phyloP scores from a whole-genome alignment of 345 rosid genomes.

The Syzygium aromaticum region DNA sequence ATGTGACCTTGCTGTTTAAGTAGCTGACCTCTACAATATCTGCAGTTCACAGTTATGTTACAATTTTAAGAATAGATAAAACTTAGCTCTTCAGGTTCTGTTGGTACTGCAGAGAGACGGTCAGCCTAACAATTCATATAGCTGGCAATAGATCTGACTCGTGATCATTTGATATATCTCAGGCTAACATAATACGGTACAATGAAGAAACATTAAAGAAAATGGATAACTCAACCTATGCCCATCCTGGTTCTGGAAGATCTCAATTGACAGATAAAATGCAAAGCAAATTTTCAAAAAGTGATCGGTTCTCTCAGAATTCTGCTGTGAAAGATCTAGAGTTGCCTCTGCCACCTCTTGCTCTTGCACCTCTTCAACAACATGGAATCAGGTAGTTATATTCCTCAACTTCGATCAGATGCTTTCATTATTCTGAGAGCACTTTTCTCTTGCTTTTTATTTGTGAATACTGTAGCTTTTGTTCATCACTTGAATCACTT shows the following conservation, averaged over 20 bases:
- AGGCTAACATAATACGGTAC: constrained; percentile 74
- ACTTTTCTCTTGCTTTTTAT: background rate
- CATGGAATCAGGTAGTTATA: constrained; percentile 55
- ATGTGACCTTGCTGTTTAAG: background rate
- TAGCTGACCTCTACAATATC: background rate
- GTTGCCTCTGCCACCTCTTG: constrained; percentile 88
- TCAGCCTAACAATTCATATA: background rate
- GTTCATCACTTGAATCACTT: background rate
- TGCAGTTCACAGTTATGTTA: background rate
- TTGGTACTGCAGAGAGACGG: background rate
- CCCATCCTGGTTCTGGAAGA: constrained; percentile 34
- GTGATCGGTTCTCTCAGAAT: constrained; percentile 25
- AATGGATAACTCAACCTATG: constrained; percentile 25
- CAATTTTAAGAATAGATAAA: background rate
- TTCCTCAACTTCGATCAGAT: background rate
- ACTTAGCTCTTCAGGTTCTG: background rate
- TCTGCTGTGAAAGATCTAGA: constrained; percentile 51
- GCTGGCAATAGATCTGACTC: background rate
- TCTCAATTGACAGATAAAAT: constrained; percentile 35
- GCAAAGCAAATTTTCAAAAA: constrained; percentile 13
- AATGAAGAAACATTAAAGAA: constrained; percentile 65
- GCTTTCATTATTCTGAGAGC: background rate
- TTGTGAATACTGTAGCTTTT: background rate
- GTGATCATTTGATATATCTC: background rate
- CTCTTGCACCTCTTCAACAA: constrained; percentile 52